phyloP scores from a whole-genome alignment of 2,329 filamentous ascomycete species.

The Chaetomium olivaceum region DNA sequence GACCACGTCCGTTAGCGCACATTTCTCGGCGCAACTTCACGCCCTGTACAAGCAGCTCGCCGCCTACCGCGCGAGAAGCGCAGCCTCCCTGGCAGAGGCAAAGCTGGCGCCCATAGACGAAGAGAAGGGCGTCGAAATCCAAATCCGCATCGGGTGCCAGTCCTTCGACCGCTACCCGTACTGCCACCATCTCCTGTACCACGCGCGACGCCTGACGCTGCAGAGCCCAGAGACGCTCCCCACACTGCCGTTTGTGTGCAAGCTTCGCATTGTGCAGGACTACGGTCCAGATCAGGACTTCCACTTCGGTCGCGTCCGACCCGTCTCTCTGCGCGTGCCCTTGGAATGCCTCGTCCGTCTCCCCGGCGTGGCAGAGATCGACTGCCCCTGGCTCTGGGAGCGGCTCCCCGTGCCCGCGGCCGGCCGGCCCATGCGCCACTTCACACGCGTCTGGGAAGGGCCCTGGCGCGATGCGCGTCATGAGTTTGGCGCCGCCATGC shows the following conservation, averaged over 20 bases:
- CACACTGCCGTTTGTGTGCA: no score
- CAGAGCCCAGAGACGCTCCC: no score
- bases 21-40: slow-evolving; percentile 6
- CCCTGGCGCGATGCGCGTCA: slow-evolving; percentile 9
- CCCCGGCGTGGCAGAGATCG: background rate
- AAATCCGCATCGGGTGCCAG: no score
- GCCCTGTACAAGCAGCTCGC: slow-evolving; percentile 8
- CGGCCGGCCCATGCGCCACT: slow-evolving; percentile 7
- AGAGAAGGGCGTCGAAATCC: no score
- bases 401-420: background rate
- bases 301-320: no score
- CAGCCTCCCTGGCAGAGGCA: background rate
- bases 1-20: slow-evolving; percentile 6
- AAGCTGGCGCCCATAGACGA: background rate
- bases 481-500: slow-evolving; percentile 11
- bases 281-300: no score
- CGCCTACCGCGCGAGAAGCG: slow-evolving; percentile 4
- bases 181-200: no score
- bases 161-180: no score
- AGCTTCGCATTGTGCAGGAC: no score
- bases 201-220: no score
- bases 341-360: no score
- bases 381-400: slow-evolving; percentile 12
- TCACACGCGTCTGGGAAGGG: slow-evolving; percentile 3
- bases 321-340: no score